Evolutionary conservation across 108 stramenopile genomes (phyloP), one percentile per base, ranked within the genome.

Genomic region (Cyclotella choctawhatcheeana): DNA sequence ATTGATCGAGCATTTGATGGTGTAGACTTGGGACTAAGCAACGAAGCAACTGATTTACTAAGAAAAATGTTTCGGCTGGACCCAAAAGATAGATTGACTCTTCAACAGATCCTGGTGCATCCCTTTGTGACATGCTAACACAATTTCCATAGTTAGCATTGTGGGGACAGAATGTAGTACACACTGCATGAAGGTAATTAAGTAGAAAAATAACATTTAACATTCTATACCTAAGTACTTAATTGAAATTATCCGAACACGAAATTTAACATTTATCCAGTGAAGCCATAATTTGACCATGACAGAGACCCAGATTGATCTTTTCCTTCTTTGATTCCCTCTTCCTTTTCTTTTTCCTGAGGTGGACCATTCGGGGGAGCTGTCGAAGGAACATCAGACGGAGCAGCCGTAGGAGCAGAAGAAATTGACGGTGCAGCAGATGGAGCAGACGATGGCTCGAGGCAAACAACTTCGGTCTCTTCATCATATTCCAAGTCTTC

Each of bases 41-140:
- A 62, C 35, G 70, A 72, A 31, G 80, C 71, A 35, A 81, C 69
- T 60, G 80, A 81, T 73, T 72, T 81, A 44, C 54, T 81, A 3
- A 59, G 54, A 18, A 64, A 24, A 67, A 81, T 81, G 43, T 66
- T 81, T 45, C 45, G 80, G n/a, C 35, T 71, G 25, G 53, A 71
- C 3, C 80, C 80, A 2, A 44, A 66, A 7, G 71, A 81, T 76
- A 48, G 80, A 44, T 47, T 76, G 62, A 81, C 69, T 30, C 44
- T 81, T 44, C 31, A 64, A 7, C 35, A 81, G 33, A 77, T 81
- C 37, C 17, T 22, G 34, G 12, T 30, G 32, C 76, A 77, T 67
- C 68, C 58, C 3, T 74, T 74, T 58, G 37, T 69, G 4, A 50
- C 55, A 16, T 30, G 17, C 21, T n/a, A n/a, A n/a, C n/a, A n/a